Evolutionary conservation across 2,329 filamentous ascomycete genomes (phyloP), one percentile per base, ranked within the genome.

Genomic region (Orbilia quercus): DNA sequence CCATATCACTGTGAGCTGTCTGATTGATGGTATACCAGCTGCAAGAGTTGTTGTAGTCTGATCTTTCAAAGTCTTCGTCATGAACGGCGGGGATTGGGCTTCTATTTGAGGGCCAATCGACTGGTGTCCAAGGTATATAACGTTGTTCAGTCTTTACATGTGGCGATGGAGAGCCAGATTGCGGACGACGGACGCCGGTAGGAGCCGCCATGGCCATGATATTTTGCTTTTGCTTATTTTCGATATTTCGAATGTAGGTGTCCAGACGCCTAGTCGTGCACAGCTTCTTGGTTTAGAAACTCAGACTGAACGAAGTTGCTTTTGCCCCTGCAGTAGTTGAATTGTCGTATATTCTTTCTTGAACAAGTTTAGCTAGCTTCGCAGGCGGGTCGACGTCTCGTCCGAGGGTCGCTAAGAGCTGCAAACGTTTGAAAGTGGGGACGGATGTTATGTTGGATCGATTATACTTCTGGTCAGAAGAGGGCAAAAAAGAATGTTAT

Each of bases 21-120:
- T 71, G 66, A 63, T 47, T 63, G 48, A 64, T 71, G 25, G 58
- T 58, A 58, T 63, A 71, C 57, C 57, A 71, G 58, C 36, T 58
- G 34, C 64, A 50, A 22, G 66, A 58, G 51, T 47, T 70, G 65
- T 70, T 71, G 58, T 64, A 71, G 57, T 71, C 54, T 67, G 63
- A 53, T 58, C 23, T 40, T 51, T 67, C 58, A 18, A 71, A 63
- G 48, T 58, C n/a, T 28, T 71, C 66, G 42, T 71, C 44, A 25
- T 50, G 62, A 36, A 20, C 20, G 25, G 58, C 18, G 66, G 66
- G 66, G 44, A 63, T 20, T 71, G 57, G 66, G 66, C 58, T 58
- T 53, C 66, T 71, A 71, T 71, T 71, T 71, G 66, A 71, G 51
- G 57, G 40, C 66, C 66, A 71, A 57, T 53, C 58, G 66, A 40